phyloP scores from a whole-genome alignment of 768 basidiomycete genomes.

The Lactarius tabidus region DNA sequence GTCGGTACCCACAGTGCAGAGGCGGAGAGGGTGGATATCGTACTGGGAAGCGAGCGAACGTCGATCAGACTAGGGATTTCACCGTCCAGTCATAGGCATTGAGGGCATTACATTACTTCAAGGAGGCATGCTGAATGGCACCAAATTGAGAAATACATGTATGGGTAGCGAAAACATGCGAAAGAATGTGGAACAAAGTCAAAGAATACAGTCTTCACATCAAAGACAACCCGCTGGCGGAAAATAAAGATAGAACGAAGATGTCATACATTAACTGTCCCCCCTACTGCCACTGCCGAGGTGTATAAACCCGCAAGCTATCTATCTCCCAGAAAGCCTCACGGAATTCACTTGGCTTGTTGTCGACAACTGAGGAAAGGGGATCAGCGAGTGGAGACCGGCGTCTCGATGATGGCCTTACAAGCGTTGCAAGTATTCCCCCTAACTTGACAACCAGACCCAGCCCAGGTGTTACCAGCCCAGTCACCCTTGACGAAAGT shows the following conservation, averaged over 20 bases:
- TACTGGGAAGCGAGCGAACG: too few species aligned
- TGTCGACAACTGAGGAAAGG: conserved; percentile 47
- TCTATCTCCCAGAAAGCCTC: conserved; percentile 72
- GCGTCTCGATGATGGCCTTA: conserved; percentile 32
- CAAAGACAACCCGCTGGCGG: not conserved
- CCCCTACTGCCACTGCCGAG: conserved; percentile 5
- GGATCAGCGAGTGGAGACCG: not conserved
- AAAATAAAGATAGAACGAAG: not conserved
- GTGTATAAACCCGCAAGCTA: conserved; percentile 52
- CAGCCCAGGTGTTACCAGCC: conserved; percentile 16
- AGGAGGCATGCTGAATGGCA: not conserved
- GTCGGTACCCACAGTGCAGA: not conserved
- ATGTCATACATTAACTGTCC: not conserved
- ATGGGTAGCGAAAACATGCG: not conserved
- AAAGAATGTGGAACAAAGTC: not conserved
- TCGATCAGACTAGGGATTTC: not conserved
- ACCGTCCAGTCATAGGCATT: not conserved
- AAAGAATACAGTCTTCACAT: not conserved
- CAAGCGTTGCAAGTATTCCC: conserved; percentile 41
- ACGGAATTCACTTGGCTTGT: conserved; percentile 52
- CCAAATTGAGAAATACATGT: not conserved
- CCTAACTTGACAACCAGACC: conserved; percentile 35
- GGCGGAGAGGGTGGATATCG: not conserved
- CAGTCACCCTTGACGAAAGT: conserved; percentile 19
- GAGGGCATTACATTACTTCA: not conserved